These are phyloP conservation scores for Geotrichum klebahnii DNA, from an alignment of 1,139 yeast species.

Conservation along the genomic window DNA sequence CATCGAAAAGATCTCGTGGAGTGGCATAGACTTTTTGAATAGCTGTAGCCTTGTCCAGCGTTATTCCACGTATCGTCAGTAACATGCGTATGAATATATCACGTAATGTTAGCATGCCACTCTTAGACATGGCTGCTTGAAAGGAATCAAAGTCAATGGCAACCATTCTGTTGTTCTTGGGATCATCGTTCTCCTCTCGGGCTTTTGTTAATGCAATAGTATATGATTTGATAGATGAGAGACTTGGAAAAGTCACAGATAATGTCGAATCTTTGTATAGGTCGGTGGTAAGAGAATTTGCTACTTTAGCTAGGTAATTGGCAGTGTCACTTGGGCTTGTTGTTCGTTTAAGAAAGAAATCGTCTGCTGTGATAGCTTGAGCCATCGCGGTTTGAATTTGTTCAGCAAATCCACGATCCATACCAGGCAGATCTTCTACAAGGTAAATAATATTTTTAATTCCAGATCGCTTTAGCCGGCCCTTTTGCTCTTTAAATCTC, in stretches of 20 bases:
- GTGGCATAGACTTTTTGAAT: conserved; percentile 67
- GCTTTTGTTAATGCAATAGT: conserved; percentile 23
- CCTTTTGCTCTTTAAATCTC: conserved; percentile 75
- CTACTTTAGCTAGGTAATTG: conserved; percentile 55
- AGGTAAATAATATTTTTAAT: conserved; percentile 67
- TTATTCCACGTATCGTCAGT: conserved; percentile 73
- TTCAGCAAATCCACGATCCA: conserved; percentile 44
- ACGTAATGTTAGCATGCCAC: conserved; percentile 63
- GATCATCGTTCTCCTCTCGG: conserved; percentile 21
- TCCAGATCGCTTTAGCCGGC: conserved; percentile 64
- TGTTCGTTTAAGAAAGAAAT: conserved; percentile 66
- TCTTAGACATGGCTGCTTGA: conserved; percentile 66
- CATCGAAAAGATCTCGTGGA: conserved; percentile 49
- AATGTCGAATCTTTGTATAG: conserved; percentile 28
- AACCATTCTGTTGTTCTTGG: conserved; percentile 38
- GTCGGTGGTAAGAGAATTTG: conserved; percentile 45
- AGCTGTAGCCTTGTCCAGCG: conserved; percentile 76
- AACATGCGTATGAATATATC: conserved; percentile 75
- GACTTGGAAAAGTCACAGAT: conserved; percentile 45
- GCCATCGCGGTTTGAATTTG: conserved; percentile 77
- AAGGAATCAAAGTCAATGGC: conserved; percentile 62
- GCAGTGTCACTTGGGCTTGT: conserved; percentile 72
- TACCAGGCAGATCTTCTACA: conserved; percentile 68
- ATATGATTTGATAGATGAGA: conserved; percentile 41
- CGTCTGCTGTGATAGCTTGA: conserved; percentile 60